phyloP scores from a whole-genome alignment of 2,329 filamentous ascomycete species.

The Cryphonectria parasitica region DNA sequence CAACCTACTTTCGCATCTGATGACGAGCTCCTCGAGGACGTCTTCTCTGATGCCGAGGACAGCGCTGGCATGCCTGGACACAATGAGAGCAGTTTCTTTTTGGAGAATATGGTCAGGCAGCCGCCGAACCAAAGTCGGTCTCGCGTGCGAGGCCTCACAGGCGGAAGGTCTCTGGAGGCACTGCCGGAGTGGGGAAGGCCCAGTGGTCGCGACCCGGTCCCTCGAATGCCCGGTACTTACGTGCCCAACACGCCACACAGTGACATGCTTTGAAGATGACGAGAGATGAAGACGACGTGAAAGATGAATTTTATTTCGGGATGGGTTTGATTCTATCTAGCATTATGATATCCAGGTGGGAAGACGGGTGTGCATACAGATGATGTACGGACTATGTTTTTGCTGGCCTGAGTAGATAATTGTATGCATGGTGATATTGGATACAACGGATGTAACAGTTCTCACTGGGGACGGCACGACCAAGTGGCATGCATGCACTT shows the following conservation, averaged over 20 bases:
- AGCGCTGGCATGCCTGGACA: slow-evolving; percentile 44
- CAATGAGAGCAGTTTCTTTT: slow-evolving; percentile 54
- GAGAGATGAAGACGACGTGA: neutral
- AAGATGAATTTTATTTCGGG: neutral
- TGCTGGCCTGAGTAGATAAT: slow-evolving; percentile 11
- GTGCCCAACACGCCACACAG: slow-evolving; percentile 38
- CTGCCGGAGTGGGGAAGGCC: slow-evolving; percentile 22
- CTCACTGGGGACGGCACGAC: slow-evolving; percentile 1
- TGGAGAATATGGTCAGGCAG: slow-evolving; percentile 66
- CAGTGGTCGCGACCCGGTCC: slow-evolving; percentile 44
- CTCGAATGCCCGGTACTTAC: slow-evolving; percentile 45
- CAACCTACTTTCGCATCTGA: slow-evolving; percentile 68
- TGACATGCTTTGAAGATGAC: slow-evolving; percentile 39
- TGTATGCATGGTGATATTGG: slow-evolving; percentile 15
- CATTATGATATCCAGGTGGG: neutral
- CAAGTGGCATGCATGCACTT: slow-evolving; percentile 5
- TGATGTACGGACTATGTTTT: slow-evolving; percentile 12
- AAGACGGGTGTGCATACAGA: neutral
- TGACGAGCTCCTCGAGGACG: slow-evolving; percentile 74
- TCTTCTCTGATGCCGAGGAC: slow-evolving; percentile 79
- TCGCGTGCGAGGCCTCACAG: slow-evolving; percentile 66
- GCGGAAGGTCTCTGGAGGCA: slow-evolving; percentile 49
- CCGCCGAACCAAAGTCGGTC: slow-evolving; percentile 60
- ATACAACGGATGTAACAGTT: slow-evolving; percentile 5
- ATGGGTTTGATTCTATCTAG: neutral